These are phyloP conservation scores for Rhynchospora tenuis DNA, from an alignment of 176 grass and related monocot species.

Conservation along the genomic window DNA sequence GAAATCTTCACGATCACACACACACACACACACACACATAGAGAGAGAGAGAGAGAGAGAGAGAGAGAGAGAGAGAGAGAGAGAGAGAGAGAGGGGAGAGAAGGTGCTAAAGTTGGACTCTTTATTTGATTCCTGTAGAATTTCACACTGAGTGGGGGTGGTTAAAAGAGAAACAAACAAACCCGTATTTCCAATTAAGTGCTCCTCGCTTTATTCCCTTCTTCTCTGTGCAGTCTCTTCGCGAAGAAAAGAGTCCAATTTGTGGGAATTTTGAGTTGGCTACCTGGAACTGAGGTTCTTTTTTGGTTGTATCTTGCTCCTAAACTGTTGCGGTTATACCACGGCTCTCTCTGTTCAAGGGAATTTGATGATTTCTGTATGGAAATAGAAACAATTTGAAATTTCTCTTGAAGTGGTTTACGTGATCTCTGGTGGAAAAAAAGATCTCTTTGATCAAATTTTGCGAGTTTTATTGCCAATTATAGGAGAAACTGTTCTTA, in stretches of 20 bases:
- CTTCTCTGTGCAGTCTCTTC: conserved; percentile 9
- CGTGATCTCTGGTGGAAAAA: neutral
- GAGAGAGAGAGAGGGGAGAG: too few species aligned
- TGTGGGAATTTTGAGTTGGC: neutral
- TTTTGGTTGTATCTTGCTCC: neutral
- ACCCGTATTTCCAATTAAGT: conserved; percentile 2
- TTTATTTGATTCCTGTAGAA: conserved; percentile 27
- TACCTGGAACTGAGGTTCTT: neutral
- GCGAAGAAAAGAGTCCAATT: neutral
- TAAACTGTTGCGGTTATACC: too few species aligned
- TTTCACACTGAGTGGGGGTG: conserved; percentile 8
- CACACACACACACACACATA: neutral
- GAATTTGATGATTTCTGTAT: neutral
- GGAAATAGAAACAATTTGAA: neutral
- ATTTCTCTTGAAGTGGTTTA: neutral
- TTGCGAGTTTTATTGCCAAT: neutral
- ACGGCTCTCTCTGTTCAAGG: neutral
- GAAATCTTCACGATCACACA: neutral
- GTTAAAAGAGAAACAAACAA: conserved; percentile 10
- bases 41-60: conserved; percentile 6
- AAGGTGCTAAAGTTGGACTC: conserved; percentile 13
- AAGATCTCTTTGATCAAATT: neutral
- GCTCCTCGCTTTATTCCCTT: conserved; percentile 22
- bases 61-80: conserved; percentile 6
- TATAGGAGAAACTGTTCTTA: neutral